Conservation (phyloP, 345 rosid species). For the Nasturtium officinale region DNA sequence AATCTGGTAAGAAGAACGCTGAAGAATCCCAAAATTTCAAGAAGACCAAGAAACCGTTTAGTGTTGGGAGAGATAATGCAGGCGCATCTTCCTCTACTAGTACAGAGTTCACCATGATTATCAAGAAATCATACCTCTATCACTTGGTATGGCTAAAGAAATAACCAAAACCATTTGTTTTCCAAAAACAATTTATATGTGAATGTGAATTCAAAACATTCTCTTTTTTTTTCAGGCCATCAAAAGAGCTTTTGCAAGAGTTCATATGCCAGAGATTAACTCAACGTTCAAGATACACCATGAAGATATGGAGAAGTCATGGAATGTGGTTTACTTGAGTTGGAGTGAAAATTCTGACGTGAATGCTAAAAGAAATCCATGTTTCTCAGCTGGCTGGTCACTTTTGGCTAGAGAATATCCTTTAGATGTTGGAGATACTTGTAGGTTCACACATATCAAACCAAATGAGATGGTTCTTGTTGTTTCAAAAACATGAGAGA, state of each 20-base stretch:
- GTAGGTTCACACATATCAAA: not conserved
- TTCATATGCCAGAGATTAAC: not conserved
- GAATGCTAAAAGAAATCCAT: not conserved
- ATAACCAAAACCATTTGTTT: not conserved
- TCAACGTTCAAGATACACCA: not conserved
- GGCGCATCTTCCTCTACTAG: not conserved
- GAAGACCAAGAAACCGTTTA: not conserved
- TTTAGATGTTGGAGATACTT: not conserved
- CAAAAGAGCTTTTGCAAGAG: not conserved
- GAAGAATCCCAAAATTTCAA: not conserved
- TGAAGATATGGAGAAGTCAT: not conserved
- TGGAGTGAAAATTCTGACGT: not conserved
- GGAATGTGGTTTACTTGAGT: constrained; percentile 1
- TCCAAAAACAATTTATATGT: not conserved
- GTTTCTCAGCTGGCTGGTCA: not conserved
- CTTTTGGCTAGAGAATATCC: not conserved
- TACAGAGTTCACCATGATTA: not conserved
- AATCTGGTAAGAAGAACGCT: not conserved
- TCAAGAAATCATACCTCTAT: not conserved
- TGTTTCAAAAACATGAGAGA: not conserved
- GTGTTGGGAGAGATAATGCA: not conserved
- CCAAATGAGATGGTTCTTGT: not conserved
- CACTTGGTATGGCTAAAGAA: not conserved
- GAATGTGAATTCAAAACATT: not conserved
- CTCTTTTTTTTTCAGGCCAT: not conserved